Percentiles rank a stretch among this genome's conserved stretches.
phyloP scores from a whole-genome alignment of 2,329 filamentous ascomycete species.

The Cryphonectria carpinicola region DNA sequence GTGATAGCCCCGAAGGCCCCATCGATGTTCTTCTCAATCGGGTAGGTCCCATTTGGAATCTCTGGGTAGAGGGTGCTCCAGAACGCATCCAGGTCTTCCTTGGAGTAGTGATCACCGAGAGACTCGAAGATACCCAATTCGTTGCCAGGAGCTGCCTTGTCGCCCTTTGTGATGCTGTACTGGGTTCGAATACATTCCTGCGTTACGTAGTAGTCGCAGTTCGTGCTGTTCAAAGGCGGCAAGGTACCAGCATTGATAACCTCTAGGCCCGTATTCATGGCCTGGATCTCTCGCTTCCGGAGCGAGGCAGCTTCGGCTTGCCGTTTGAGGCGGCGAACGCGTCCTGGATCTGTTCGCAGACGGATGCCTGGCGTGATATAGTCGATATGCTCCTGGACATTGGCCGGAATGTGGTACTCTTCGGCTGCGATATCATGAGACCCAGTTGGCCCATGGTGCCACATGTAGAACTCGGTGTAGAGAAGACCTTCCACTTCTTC shows the following conservation, averaged over 20 bases:
- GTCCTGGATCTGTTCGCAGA: conserved; percentile 37
- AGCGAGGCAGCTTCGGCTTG: conserved; percentile 19
- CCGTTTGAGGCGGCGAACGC: conserved; percentile 23
- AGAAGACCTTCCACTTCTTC: conserved; percentile 44
- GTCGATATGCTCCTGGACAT: conserved; percentile 52
- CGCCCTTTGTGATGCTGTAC: conserved; percentile 20
- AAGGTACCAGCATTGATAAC: conserved; percentile 8
- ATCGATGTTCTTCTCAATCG: conserved; percentile 32
- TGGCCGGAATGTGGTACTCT: conserved; percentile 51
- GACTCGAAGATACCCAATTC: conserved; percentile 25
- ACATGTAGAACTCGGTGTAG: conserved; percentile 45
- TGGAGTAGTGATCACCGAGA: conserved; percentile 18
- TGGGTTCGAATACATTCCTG: conserved; percentile 22
- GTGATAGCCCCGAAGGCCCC: conserved; percentile 31
- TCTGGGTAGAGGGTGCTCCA: conserved; percentile 21
- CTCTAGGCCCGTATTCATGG: conserved; percentile 22
- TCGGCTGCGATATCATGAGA: conserved; percentile 42
- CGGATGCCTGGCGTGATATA: conserved; percentile 58
- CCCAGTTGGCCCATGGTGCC: conserved; percentile 43
- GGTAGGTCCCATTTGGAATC: conserved; percentile 35
- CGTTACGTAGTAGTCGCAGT: conserved; percentile 23
- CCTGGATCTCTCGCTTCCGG: conserved; percentile 20
- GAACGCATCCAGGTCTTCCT: conserved; percentile 18
- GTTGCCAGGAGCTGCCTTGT: conserved; percentile 15
- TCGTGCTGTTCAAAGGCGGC: conserved; percentile 19